These are phyloP conservation scores for Picea sitchensis DNA, from an alignment of 75 land plant species.

Conservation along the genomic window DNA sequence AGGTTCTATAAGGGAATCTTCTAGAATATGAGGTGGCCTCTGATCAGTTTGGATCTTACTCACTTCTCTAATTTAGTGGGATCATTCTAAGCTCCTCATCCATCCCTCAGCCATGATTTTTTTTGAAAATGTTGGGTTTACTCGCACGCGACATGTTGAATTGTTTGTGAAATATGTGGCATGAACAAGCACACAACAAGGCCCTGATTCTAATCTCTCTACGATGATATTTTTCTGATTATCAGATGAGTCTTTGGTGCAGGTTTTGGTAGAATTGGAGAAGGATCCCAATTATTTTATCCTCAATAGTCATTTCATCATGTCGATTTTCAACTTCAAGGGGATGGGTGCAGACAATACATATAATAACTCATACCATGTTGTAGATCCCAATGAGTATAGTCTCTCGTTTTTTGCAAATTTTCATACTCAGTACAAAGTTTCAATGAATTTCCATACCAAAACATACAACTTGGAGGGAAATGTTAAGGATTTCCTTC, in stretches of 20 bases:
- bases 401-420: constrained; percentile 64
- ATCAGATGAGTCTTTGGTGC: constrained; percentile 47
- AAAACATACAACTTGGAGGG: constrained; percentile 70
- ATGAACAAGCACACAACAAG: neutral
- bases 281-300: constrained; percentile 21
- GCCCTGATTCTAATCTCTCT: constrained; percentile 15
- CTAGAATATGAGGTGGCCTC: too few species aligned
- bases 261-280: constrained; percentile 22
- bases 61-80: too few species aligned
- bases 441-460: constrained; percentile 68
- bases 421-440: constrained; percentile 44
- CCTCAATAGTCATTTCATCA: constrained; percentile 19
- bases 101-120: constrained; percentile 27
- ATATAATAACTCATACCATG: constrained; percentile 23
- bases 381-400: constrained; percentile 57
- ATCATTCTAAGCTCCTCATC: too few species aligned
- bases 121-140: constrained; percentile 68
- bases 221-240: constrained; percentile 58
- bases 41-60: too few species aligned
- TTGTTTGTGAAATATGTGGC: constrained; percentile 30
- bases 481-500: constrained; percentile 48
- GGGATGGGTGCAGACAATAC: constrained; percentile 1
- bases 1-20: too few species aligned
- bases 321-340: constrained; percentile 27
- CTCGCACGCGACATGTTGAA: constrained; percentile 24